Conservation (phyloP, 768 basidiomycete genomes). For the Mycena sanguinolenta region DNA sequence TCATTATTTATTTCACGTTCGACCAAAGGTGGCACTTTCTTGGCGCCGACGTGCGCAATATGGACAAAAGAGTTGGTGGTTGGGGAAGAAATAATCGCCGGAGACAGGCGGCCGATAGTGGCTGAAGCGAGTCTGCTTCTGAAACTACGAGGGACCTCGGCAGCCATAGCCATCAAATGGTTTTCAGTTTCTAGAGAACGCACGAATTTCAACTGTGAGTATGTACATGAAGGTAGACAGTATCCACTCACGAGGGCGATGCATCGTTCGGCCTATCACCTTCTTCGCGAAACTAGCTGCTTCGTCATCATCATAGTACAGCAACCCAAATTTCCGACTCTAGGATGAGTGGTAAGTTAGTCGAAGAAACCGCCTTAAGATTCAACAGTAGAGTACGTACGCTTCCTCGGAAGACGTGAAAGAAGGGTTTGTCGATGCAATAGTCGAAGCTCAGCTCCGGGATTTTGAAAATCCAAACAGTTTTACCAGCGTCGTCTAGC, state of each 20-base stretch:
- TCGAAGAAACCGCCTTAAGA: slow-evolving; percentile 21
- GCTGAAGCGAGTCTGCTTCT: slow-evolving; percentile 29
- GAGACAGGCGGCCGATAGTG: slow-evolving; percentile 42
- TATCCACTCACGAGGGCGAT: slow-evolving; percentile 40
- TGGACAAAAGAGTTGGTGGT: slow-evolving; percentile 74
- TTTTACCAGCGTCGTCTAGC: slow-evolving; percentile 53
- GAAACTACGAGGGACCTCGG: slow-evolving; percentile 33
- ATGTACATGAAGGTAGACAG: neutral
- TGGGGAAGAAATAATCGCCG: slow-evolving; percentile 69
- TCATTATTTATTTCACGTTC: slow-evolving; percentile 70
- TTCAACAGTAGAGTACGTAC: slow-evolving; percentile 60
- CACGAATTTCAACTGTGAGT: neutral
- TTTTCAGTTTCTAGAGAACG: slow-evolving; percentile 14
- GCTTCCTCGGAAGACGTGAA: slow-evolving; percentile 89
- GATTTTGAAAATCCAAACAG: slow-evolving; percentile 78
- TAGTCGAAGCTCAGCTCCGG: slow-evolving; percentile 72
- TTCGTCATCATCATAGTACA: slow-evolving; percentile 65
- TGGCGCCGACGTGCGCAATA: slow-evolving; percentile 70
- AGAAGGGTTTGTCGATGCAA: slow-evolving; percentile 89
- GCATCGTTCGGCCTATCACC: slow-evolving; percentile 49
- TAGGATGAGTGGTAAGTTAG: slow-evolving; percentile 53
- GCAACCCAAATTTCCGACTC: slow-evolving; percentile 67
- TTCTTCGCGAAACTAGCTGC: slow-evolving; percentile 56
- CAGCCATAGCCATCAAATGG: slow-evolving; percentile 16
- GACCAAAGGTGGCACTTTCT: slow-evolving; percentile 40